Percentiles rank a stretch among this genome's conserved stretches.
Conservation (phyloP, 805 yeast species). For the Pichia exigua region DNA sequence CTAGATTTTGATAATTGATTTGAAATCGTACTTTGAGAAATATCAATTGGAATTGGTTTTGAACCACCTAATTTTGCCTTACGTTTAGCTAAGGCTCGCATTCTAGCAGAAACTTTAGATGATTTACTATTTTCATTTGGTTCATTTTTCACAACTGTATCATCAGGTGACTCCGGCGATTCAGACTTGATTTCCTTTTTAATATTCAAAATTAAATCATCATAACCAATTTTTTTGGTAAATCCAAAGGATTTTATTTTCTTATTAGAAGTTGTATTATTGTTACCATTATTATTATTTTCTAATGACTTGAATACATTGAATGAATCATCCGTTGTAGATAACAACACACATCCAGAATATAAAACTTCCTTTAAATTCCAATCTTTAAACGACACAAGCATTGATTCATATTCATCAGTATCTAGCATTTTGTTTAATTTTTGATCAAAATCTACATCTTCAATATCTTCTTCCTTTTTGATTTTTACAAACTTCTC, state of each 20-base stretch:
- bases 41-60: conserved; percentile 48
- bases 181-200: conserved; percentile 11
- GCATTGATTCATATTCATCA: conserved; percentile 38
- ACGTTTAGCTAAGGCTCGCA: conserved; percentile 91
- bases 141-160: conserved; percentile 11
- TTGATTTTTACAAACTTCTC: not conserved
- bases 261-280: conserved; percentile 4
- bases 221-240: conserved; percentile 25
- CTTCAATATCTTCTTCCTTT: conserved; percentile 11
- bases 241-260: conserved; percentile 24
- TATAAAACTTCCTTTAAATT: conserved; percentile 39
- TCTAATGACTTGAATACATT: conserved; percentile 13
- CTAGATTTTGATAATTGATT: conserved; percentile 43
- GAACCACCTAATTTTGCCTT: conserved; percentile 58
- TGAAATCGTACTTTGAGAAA: conserved; percentile 65
- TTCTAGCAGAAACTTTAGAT: conserved; percentile 53
- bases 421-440: conserved; percentile 26
- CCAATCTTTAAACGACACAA: conserved; percentile 45
- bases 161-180: not conserved
- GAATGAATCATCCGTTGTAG: conserved; percentile 48
- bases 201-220: conserved; percentile 8
- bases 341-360: conserved; percentile 49
- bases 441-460: conserved; percentile 24
- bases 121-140: not conserved
- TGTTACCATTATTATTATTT: not conserved